Conservation (phyloP, 2,329 filamentous ascomycete genomes). For the Beauveria medogensis region DNA sequence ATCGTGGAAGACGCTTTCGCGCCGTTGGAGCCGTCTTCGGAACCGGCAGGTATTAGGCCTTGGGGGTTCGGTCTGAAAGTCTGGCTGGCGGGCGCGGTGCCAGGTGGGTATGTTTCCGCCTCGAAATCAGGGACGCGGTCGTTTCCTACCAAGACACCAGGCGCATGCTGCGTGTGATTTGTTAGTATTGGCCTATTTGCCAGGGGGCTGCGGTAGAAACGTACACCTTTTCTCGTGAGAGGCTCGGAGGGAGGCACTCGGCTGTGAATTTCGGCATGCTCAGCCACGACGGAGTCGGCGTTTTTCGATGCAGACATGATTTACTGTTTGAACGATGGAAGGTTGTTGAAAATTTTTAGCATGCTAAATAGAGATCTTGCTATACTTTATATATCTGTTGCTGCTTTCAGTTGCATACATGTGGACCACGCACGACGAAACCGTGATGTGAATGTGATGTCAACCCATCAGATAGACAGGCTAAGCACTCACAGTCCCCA, state of each 20-base stretch:
- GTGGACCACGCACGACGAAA: not conserved
- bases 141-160: constrained; percentile 52
- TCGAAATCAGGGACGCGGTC: constrained; percentile 56
- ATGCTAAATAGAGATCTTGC: not conserved
- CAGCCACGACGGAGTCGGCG: constrained; percentile 39
- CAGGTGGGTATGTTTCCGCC: constrained; percentile 51
- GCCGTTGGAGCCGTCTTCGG: constrained; percentile 13
- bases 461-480: not conserved
- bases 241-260: constrained; percentile 43
- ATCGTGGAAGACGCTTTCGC: constrained; percentile 30
- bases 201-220: constrained; percentile 16
- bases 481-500: not conserved
- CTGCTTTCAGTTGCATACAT: not conserved
- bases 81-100: constrained; percentile 48
- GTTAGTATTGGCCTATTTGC: constrained; percentile 7
- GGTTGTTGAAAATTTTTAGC: fast-evolving
- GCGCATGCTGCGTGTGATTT: constrained; percentile 46
- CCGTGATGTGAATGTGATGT: constrained; percentile 3
- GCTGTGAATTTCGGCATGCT: constrained; percentile 49
- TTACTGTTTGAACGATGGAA: not conserved
- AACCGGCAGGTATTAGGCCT: constrained; percentile 27
- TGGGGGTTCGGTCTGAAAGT: constrained; percentile 32
- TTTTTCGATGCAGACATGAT: constrained; percentile 38
- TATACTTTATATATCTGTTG: not conserved
- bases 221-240: constrained; percentile 45